Evolutionary conservation across 2,329 filamentous ascomycete species (phyloP).

Genomic region (Alternaria sp.): DNA sequence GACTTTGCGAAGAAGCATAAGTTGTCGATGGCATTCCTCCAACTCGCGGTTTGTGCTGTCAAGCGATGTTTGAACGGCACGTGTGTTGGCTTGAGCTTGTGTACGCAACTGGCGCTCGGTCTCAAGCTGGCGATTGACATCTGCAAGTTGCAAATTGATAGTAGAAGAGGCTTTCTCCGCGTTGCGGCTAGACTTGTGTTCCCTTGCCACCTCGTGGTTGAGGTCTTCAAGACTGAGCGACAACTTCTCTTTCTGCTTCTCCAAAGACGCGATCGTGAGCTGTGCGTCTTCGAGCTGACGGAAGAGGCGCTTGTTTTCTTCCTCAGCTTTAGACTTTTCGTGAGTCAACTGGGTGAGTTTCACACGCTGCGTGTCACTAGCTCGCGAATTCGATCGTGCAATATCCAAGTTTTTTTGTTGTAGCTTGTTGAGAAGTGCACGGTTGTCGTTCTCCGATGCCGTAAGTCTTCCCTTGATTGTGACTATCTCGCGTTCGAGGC

Average conservation of each 20-base stretch:
- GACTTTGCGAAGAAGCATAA: constrained; percentile 82
- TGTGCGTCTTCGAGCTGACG: constrained; percentile 89
- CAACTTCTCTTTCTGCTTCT: constrained; percentile 95
- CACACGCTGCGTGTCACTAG: constrained; percentile 80
- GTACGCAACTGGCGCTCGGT: constrained; percentile 85
- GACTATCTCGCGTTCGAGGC: constrained; percentile 87
- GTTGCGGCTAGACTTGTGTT: constrained; percentile 87
- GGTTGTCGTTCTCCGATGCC: constrained; percentile 96
- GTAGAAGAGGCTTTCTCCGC: constrained; percentile 88
- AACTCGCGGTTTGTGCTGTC: constrained; percentile 84
- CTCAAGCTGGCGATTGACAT: constrained; percentile 87
- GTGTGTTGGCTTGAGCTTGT: constrained; percentile 85
- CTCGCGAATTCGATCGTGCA: constrained; percentile 85
- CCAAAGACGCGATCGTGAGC: constrained; percentile 79
- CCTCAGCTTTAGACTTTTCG: constrained; percentile 83
- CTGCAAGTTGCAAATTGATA: constrained; percentile 81
- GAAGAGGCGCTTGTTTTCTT: constrained; percentile 80
- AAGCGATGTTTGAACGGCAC: constrained; percentile 79
- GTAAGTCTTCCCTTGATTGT: constrained; percentile 88
- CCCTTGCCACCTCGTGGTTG: constrained; percentile 87
- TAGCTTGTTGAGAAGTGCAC: constrained; percentile 92
- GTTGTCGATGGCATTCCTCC: constrained; percentile 78
- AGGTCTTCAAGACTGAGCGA: constrained; percentile 88
- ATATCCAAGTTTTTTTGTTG: constrained; percentile 98
- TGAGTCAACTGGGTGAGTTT: constrained; percentile 79